Base-by-base conservation (phyloP, 495 filamentous ascomycete genomes). In the Lasiosphaeria hispida region DNA sequence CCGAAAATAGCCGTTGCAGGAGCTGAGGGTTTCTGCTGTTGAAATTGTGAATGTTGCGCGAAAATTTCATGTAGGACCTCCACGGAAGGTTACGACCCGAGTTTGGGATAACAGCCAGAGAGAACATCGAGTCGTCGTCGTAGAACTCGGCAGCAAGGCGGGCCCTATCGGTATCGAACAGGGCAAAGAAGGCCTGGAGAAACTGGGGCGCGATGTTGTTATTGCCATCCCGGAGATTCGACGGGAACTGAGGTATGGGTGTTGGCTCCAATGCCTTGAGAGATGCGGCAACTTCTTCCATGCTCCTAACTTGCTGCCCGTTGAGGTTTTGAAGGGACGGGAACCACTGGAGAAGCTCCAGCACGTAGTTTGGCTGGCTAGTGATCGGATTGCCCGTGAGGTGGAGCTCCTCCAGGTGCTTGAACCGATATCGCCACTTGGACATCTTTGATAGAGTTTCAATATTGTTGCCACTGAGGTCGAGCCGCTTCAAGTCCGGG, bases 351-450 rank as follows among this genome's bases (percentile, higher is more conserved):
- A 89, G 72, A 63, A 96, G 75, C n/a, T 91, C 87, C 15, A 82
- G 70, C 56, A 82, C 80, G 70, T 87, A 90, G 33, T 75, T 77
- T 2, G 85, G 79, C 17, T 77, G 63, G n/a, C 75, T 69, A 47
- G 83, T 83, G 58, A 96, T 77, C 0, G 91, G 90, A 64, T 90
- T 96, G 42, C 83, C 87, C 7, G 81, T 83, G 30, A 96, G 71
- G 40, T 95, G 81, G 0, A 97, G 77, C 51, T 91, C 89, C 59
- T 96, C 83, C 3, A 97, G 79, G 45, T 83, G 72, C 15, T 81
- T 83, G 55, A 98, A 92, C 48, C 87, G 88, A 68, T 82, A 79
- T 35, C 87, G 85, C 92, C 91, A 97, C 43, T 71, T 92, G 66
- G 84, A 80, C 6, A 88, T 87, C 10, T 92, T 78, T 57, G 82